A percentile compares a stretch with the other conserved stretches of the same genome.
Conservation (phyloP, 2,329 filamentous ascomycete genomes). For the Hypomyces rosellus region DNA sequence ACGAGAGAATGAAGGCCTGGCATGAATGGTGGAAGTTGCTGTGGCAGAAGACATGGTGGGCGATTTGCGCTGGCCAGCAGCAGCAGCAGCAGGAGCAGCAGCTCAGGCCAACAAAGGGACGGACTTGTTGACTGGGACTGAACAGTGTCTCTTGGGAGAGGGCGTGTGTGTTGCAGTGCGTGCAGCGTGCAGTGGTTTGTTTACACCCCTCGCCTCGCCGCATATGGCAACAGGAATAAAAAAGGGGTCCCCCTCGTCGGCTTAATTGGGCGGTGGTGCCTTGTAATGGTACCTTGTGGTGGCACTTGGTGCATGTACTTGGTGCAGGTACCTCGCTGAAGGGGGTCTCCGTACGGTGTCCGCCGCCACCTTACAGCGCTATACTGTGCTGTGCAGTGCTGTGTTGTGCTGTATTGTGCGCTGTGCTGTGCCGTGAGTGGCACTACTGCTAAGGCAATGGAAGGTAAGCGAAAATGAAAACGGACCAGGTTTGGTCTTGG, state of each 20-base stretch:
- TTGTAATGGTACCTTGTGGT: too few species aligned
- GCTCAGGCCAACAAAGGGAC: conserved; percentile 1
- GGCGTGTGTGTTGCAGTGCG: conserved; percentile 9
- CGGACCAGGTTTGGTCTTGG: conserved; percentile 1
- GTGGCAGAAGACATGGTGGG: conserved; percentile 15
- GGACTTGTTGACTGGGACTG: too few species aligned
- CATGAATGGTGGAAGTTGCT: conserved; percentile 15
- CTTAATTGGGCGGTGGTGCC: too few species aligned
- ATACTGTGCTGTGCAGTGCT: too few species aligned
- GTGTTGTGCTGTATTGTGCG: too few species aligned
- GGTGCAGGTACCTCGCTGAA: background rate
- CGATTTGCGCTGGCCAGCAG: conserved; percentile 3
- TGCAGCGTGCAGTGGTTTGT: conserved; percentile 1
- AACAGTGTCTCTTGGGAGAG: background rate
- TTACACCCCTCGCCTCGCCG: conserved; percentile 9
- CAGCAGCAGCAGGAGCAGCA: background rate
- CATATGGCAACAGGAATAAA: background rate
- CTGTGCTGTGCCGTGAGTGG: too few species aligned
- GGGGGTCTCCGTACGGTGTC: too few species aligned
- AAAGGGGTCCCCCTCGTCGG: background rate
- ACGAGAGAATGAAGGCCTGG: conserved; percentile 22
- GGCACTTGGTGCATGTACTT: background rate
- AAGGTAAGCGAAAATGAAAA: conserved; percentile 2
- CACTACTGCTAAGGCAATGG: background rate
- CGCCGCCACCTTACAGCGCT: too few species aligned